Percentiles rank a stretch among this genome's conserved stretches.
phyloP scores from a whole-genome alignment of 192 early-diverging fungal genomes.

The Backusella liffmaniae region DNA sequence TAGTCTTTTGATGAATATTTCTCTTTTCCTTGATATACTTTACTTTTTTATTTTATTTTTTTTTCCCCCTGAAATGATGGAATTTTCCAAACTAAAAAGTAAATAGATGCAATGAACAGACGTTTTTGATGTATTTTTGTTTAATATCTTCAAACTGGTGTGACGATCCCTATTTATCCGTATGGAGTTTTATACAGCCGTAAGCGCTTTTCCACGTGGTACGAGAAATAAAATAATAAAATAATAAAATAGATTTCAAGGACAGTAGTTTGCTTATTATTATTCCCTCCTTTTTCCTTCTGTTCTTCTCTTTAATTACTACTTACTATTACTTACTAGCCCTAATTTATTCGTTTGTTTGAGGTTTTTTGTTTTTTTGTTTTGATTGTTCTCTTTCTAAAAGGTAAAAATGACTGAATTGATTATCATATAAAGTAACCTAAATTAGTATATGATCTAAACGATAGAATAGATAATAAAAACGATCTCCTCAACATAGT shows the following conservation, averaged over 20 bases:
- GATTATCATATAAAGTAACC: background rate
- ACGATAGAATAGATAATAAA: background rate
- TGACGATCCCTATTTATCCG: background rate
- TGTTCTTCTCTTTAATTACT: background rate
- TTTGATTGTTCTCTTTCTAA: background rate
- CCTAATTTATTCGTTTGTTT: background rate
- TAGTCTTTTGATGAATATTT: background rate
- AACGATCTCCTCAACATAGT: background rate
- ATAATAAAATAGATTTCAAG: slow-evolving; percentile 1
- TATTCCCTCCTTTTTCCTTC: background rate
- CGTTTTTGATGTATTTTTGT: background rate
- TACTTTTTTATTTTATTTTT: background rate
- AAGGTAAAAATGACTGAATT: slow-evolving; percentile 2
- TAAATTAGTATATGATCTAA: background rate
- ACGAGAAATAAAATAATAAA: slow-evolving; percentile 11
- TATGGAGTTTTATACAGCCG: background rate
- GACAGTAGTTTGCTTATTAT: slow-evolving; percentile 6
- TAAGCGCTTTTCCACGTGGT: background rate
- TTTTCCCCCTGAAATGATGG: background rate
- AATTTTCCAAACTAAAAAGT: background rate
- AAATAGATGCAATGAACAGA: background rate
- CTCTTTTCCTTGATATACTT: background rate
- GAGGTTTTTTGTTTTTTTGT: background rate
- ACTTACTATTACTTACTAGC: background rate
- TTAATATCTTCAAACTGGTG: background rate